phyloP scores from a whole-genome alignment of 306 rosid genomes.

The Malus asiatica region DNA sequence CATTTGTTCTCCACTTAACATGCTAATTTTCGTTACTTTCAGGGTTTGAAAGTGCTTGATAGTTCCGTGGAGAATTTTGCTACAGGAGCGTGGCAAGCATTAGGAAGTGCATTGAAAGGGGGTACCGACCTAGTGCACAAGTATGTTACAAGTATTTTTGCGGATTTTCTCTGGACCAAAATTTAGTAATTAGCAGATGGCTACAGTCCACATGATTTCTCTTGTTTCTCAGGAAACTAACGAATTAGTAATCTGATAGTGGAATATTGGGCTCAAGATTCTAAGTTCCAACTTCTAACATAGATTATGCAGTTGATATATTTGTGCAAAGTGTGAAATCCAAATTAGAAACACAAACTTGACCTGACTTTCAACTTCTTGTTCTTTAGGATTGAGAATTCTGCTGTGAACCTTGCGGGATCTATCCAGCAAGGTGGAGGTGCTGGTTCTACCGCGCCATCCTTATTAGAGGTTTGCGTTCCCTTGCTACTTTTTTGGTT shows the following conservation, averaged over 20 bases:
- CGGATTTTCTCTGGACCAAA: conserved; percentile 3
- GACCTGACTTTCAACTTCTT: neutral
- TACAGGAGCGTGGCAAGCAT: conserved; percentile 92
- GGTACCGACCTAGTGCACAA: conserved; percentile 62
- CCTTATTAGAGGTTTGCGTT: conserved; percentile 77
- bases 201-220: neutral
- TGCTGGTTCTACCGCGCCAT: conserved; percentile 56
- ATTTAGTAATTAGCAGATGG: conserved; percentile 4
- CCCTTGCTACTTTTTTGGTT: neutral
- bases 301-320: neutral
- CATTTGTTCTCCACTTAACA: conserved; percentile 3
- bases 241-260: neutral
- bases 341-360: neutral
- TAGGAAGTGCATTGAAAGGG: conserved; percentile 88
- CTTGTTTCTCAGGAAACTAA: neutral
- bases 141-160: conserved; percentile 31
- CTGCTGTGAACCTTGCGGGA: conserved; percentile 73
- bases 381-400: conserved; percentile 75
- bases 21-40: conserved; percentile 13
- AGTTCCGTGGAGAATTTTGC: conserved; percentile 88
- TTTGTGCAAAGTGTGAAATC: neutral
- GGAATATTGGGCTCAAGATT: neutral
- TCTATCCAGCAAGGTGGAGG: conserved; percentile 53
- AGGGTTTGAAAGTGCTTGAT: conserved; percentile 86
- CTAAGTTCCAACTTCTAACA: neutral